These are phyloP conservation scores for Barbatosphaeria neglecta DNA, from an alignment of 495 filamentous ascomycete species.

Conservation along the genomic window DNA sequence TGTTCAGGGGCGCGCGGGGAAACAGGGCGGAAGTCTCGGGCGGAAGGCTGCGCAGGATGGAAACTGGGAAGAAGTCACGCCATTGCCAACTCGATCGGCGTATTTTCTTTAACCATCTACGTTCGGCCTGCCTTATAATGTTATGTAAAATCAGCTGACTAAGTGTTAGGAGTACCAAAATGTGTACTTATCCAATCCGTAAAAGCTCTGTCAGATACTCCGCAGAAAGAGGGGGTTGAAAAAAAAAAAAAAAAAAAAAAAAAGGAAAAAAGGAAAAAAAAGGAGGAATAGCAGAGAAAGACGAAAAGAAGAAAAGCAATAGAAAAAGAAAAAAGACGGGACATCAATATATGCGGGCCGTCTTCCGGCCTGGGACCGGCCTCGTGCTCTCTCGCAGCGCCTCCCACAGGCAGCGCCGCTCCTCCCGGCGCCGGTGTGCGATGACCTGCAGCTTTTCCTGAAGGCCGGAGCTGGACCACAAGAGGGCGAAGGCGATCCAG, in stretches of 20 bases:
- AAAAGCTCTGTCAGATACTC: no score
- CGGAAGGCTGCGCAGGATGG: no score
- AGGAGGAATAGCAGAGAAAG: neutral
- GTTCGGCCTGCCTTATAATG: no score
- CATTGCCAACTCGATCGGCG: no score
- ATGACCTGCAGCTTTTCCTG: neutral
- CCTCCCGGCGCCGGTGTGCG: neutral
- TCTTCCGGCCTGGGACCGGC: neutral
- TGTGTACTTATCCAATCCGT: no score
- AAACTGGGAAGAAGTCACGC: no score
- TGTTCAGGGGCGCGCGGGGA: no score
- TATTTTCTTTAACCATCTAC: no score
- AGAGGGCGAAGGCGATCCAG: neutral
- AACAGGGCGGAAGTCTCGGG: no score
- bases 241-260: neutral
- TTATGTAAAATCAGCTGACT: no score
- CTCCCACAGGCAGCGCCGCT: neutral
- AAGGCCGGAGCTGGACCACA: neutral
- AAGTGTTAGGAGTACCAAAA: no score
- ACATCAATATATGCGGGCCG: neutral
- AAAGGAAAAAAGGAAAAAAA: neutral
- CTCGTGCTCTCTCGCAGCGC: neutral
- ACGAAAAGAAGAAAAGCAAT: neutral
- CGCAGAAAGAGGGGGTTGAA: no score
- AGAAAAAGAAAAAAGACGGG: neutral